Evolutionary conservation across 768 basidiomycete species (phyloP).

Genomic region (Kwoniella mangroviensis): DNA sequence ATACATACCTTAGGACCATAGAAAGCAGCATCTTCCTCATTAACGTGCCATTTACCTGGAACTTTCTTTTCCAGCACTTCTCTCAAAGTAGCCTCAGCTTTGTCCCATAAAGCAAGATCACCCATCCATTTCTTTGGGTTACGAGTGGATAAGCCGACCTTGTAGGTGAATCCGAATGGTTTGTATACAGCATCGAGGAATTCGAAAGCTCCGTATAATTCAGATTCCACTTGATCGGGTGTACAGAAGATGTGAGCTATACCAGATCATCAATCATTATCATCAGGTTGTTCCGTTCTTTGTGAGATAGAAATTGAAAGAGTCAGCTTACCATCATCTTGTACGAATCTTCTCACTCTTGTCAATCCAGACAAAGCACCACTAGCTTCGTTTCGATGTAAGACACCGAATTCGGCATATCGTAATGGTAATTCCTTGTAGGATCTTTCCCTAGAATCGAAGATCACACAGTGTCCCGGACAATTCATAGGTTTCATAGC

Average conservation of each 20-base stretch:
- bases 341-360: conserved; percentile 90
- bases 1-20: conserved; percentile 82
- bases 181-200: conserved; percentile 95
- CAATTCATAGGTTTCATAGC: conserved; percentile 99
- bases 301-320: background rate
- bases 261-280: background rate
- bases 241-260: conserved; percentile 92
- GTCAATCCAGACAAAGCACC: conserved; percentile 92
- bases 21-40: conserved; percentile 97
- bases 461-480: conserved; percentile 91
- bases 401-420: conserved; percentile 97
- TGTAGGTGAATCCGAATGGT: conserved; percentile 91
- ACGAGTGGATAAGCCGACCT: conserved; percentile 90
- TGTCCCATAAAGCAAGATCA: conserved; percentile 83
- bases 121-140: conserved; percentile 90
- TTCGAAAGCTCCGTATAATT: conserved; percentile 85
- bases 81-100: conserved; percentile 67
- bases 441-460: conserved; percentile 88
- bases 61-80: conserved; percentile 79
- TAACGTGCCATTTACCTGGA: conserved; percentile 86
- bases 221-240: conserved; percentile 83
- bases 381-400: conserved; percentile 94
- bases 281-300: conserved; percentile 6
- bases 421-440: conserved; percentile 96
- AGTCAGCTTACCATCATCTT: conserved; percentile 73